phyloP scores from a whole-genome alignment of 768 basidiomycete species.

The Boletus vinaceobasis region DNA sequence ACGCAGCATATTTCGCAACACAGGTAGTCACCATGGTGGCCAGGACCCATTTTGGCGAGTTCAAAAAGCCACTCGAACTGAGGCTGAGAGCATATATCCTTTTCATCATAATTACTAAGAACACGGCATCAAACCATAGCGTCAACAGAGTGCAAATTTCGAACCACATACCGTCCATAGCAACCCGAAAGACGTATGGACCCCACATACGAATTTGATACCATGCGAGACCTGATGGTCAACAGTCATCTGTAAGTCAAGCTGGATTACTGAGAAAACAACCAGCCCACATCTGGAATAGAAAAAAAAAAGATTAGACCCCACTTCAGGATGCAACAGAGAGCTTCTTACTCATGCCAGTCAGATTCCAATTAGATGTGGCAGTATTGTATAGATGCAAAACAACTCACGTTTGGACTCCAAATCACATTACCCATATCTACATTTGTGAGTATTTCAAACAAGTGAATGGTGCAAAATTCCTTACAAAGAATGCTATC shows the following conservation, averaged over 20 bases:
- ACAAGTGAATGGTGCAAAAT: background rate
- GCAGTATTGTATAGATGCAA: background rate
- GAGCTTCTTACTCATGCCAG: constrained; percentile 11
- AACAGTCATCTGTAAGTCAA: background rate
- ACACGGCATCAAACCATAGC: background rate
- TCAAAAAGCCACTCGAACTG: constrained; percentile 1
- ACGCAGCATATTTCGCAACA: constrained; percentile 3
- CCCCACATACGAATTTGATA: constrained; percentile 16
- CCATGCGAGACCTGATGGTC: constrained; percentile 10
- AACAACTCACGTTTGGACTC: constrained; percentile 7
- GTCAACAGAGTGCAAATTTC: background rate
- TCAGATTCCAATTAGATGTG: background rate
- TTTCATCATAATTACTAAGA: constrained; percentile 20
- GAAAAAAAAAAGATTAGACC: background rate
- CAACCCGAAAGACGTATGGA: constrained; percentile 10
- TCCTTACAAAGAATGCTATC: constrained; percentile 9
- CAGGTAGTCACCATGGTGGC: constrained; percentile 2
- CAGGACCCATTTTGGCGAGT: constrained; percentile 4
- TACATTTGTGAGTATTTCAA: constrained; percentile 1
- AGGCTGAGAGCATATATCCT: constrained; percentile 14
- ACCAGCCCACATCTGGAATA: constrained; percentile 9
- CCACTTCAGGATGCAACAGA: background rate
- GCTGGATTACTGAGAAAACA: background rate
- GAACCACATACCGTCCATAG: constrained; percentile 18
- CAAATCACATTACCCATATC: constrained; percentile 6